Conservation (phyloP, 345 rosid genomes). For the Bruguiera sexangula region DNA sequence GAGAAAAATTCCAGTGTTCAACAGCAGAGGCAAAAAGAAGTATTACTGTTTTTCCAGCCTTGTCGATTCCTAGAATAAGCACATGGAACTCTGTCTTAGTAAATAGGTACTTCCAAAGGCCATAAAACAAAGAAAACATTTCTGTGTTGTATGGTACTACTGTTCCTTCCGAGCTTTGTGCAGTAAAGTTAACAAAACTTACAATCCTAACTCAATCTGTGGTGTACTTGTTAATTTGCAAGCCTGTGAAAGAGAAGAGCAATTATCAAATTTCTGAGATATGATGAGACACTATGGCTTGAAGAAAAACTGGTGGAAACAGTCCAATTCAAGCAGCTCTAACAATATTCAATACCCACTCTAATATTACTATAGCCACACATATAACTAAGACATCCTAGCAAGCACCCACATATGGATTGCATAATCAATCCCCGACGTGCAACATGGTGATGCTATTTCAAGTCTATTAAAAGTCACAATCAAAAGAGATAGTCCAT, state of each 20-base stretch:
- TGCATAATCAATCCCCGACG: too few relatives aligned
- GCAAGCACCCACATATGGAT: too few relatives aligned
- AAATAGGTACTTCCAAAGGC: constrained; percentile 78
- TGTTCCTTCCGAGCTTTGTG: constrained; percentile 15
- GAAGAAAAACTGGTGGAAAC: background rate
- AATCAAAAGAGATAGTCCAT: too few relatives aligned
- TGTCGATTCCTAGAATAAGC: constrained; percentile 95
- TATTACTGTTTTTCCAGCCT: constrained; percentile 93
- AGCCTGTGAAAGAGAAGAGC: constrained; percentile 7
- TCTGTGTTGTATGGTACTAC: constrained; percentile 27
- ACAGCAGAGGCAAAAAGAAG: constrained; percentile 1
- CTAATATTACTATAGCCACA: too few relatives aligned
- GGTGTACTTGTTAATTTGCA: background rate
- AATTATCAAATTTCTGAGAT: background rate
- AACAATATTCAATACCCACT: too few relatives aligned
- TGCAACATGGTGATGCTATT: too few relatives aligned
- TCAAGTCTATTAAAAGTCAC: too few relatives aligned
- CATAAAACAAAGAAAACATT: constrained; percentile 97
- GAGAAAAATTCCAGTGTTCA: background rate
- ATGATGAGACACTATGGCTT: background rate
- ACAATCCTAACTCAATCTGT: constrained; percentile 3
- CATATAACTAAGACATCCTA: too few relatives aligned
- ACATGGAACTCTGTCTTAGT: constrained; percentile 90
- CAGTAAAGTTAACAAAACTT: background rate
- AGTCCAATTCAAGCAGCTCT: background rate